Percentiles rank a stretch among this genome's conserved stretches.
Conservation (phyloP, 441 rosid species). For the Caryocar brasiliense region DNA sequence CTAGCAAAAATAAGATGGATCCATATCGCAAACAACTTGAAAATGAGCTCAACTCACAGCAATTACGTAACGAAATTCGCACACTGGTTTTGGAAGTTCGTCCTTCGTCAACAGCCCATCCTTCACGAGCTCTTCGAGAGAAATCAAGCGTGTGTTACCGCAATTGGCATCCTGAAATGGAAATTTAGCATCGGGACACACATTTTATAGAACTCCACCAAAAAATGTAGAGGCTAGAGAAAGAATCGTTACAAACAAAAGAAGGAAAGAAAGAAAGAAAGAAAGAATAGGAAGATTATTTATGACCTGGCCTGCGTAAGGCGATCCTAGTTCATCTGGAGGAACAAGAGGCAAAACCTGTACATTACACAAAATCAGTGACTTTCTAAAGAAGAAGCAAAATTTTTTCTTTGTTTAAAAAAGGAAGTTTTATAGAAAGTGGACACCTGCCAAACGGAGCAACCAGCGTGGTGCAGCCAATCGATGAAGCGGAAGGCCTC, state of each 20-base stretch:
- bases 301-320: conserved; percentile 83
- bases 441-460: conserved; percentile 98
- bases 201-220: no score
- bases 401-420: no score
- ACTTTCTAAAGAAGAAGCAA: no score
- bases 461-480: conserved; percentile 79
- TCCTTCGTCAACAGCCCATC: conserved; percentile 60
- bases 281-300: neutral
- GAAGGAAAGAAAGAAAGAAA: neutral
- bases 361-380: no score
- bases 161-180: conserved; percentile 88
- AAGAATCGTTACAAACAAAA: no score
- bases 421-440: no score
- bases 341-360: conserved; percentile 98
- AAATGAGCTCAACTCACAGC: neutral
- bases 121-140: conserved; percentile 81
- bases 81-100: conserved; percentile 78
- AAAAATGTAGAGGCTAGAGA: no score
- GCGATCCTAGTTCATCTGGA: conserved; percentile 74
- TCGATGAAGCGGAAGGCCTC: conserved; percentile 71
- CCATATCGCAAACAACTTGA: neutral
- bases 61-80: conserved; percentile 3
- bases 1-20: neutral
- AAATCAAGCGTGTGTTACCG: conserved; percentile 82
- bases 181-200: conserved; percentile 3